Conservation (phyloP, 1,284 basidiomycete genomes). For the Papiliotrema nemorosa region DNA sequence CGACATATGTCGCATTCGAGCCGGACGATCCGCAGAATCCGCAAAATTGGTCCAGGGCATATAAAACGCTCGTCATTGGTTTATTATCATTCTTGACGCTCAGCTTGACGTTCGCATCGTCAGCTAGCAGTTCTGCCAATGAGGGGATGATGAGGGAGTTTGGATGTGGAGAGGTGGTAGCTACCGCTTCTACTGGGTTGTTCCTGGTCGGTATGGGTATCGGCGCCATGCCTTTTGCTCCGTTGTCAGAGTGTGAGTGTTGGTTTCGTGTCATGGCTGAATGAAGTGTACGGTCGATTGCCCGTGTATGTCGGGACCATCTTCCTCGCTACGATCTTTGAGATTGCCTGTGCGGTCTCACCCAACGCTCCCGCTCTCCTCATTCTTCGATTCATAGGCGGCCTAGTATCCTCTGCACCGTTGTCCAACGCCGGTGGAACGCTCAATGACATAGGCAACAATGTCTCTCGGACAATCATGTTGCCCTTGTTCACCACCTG, state of each 20-base stretch:
- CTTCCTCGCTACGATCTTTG: conserved; percentile 24
- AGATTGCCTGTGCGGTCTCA: conserved; percentile 17
- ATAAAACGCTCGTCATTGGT: conserved; percentile 19
- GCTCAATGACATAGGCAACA: conserved; percentile 24
- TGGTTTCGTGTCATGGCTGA: background rate
- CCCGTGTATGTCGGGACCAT: conserved; percentile 24
- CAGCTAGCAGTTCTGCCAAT: conserved; percentile 17
- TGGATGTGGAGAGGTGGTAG: conserved; percentile 16
- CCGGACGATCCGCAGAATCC: conserved; percentile 19
- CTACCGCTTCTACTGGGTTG: conserved; percentile 18
- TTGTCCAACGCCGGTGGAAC: conserved; percentile 26
- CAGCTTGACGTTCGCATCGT: conserved; percentile 22
- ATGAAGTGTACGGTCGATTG: conserved; percentile 25
- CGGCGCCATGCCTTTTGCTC: conserved; percentile 26
- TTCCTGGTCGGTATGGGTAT: conserved; percentile 27
- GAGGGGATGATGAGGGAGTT: conserved; percentile 22
- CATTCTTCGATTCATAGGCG: conserved; percentile 24
- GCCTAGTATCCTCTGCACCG: conserved; percentile 21
- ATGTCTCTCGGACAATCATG: conserved; percentile 16
- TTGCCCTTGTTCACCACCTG: conserved; percentile 22
- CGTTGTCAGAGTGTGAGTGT: conserved; percentile 25
- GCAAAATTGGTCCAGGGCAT: conserved; percentile 22
- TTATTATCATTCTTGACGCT: conserved; percentile 22
- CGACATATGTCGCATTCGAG: conserved; percentile 16
- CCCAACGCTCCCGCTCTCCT: conserved; percentile 15